Conservation (phyloP, 495 filamentous ascomycete genomes). For the Neurospora tetrasperma region DNA sequence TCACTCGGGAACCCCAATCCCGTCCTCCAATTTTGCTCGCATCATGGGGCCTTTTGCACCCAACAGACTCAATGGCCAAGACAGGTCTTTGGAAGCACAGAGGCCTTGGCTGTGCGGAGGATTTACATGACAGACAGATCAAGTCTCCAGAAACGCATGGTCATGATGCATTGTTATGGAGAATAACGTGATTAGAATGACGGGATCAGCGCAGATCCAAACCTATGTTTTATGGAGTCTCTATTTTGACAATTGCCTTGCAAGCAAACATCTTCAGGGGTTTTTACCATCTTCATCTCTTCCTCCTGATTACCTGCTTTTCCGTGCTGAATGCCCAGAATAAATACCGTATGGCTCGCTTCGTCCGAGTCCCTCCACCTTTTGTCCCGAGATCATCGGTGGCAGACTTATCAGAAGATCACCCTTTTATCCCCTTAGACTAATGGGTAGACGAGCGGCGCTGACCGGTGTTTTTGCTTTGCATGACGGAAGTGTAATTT, state of each 20-base stretch:
- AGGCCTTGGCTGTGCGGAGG: not conserved
- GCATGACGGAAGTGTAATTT: not conserved
- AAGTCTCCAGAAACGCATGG: not conserved
- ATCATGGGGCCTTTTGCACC: not conserved
- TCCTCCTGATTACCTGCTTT: not conserved
- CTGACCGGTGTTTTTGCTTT: not conserved
- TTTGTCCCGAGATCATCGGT: not conserved
- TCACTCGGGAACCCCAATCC: not conserved
- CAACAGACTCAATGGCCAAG: not conserved
- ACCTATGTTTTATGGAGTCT: not conserved
- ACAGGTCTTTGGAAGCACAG: not conserved
- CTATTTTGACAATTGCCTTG: not conserved
- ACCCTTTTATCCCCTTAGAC: not conserved
- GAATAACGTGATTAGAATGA: not conserved
- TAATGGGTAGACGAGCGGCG: not conserved
- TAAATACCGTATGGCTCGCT: not conserved
- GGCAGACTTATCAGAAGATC: not conserved
- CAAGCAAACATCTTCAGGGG: not conserved
- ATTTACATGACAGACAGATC: not conserved
- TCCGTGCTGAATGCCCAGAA: not conserved
- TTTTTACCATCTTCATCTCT: not conserved
- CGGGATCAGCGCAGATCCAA: constrained; percentile 1
- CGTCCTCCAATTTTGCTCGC: not conserved
- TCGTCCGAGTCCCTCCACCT: not conserved
- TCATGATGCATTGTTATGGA: not conserved